phyloP scores from a whole-genome alignment of 352 stramenopile genomes.

The Phytophthora idaei region DNA sequence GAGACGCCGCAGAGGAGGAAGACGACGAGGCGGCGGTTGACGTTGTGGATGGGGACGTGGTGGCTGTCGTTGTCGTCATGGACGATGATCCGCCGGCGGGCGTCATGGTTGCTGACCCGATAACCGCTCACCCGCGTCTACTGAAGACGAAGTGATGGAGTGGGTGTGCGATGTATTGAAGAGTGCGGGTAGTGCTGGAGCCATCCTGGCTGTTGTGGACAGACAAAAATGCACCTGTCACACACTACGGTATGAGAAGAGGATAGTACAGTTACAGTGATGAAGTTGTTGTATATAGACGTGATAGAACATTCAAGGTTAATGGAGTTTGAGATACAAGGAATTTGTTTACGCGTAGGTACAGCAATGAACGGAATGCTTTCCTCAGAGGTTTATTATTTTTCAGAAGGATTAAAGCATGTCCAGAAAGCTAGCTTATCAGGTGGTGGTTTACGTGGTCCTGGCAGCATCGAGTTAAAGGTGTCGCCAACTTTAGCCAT shows the following conservation, averaged over 20 bases:
- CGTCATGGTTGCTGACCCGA: slow-evolving; percentile 8
- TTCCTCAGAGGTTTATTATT: too few species aligned
- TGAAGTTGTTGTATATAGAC: too few species aligned
- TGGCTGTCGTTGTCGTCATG: neutral
- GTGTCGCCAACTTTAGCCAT: neutral
- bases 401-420: neutral
- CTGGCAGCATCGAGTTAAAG: too few species aligned
- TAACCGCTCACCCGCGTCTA: slow-evolving; percentile 2
- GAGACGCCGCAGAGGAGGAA: slow-evolving; percentile 6
- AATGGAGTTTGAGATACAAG: too few species aligned
- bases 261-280: neutral
- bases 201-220: slow-evolving; percentile 2
- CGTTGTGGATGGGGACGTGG: neutral
- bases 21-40: neutral
- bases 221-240: neutral
- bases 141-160: neutral
- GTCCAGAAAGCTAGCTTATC: neutral
- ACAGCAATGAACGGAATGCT: too few species aligned
- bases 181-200: slow-evolving; percentile 7
- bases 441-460: neutral
- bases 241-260: neutral
- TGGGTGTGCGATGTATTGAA: slow-evolving; percentile 10
- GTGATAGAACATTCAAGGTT: too few species aligned
- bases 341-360: too few species aligned
- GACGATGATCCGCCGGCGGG: slow-evolving; percentile 11